Percentiles rank a stretch among this genome's conserved stretches.
These are phyloP conservation scores for Zoysia matrella DNA, from an alignment of 202 grass and related monocot species.

Conservation along the genomic window DNA sequence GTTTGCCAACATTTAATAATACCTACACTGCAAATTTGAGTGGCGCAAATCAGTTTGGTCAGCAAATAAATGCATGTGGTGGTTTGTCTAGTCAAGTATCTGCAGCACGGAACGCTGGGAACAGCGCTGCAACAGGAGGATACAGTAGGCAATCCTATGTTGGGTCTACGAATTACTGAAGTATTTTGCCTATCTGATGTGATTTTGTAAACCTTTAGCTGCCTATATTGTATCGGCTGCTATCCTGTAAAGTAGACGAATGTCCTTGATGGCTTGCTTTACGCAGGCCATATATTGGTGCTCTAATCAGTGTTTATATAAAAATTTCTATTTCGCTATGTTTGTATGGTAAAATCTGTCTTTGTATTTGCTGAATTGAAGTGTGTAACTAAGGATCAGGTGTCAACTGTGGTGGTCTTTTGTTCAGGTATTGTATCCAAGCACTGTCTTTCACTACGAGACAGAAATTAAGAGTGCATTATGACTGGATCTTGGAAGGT, in stretches of 20 bases:
- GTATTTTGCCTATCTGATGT: constrained; percentile 4
- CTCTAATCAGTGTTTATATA: constrained; percentile 6
- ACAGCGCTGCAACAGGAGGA: constrained; percentile 36
- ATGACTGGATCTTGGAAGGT: too few species aligned
- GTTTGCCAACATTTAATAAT: constrained; percentile 29
- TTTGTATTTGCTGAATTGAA: not conserved
- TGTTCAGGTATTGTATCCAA: too few species aligned
- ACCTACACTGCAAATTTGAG: constrained; percentile 29
- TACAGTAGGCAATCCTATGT: constrained; percentile 55
- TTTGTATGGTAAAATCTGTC: not conserved
- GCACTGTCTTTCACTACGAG: too few species aligned
- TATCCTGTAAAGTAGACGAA: constrained; percentile 27
- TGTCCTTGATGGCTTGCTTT: constrained; percentile 20
- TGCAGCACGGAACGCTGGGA: not conserved
- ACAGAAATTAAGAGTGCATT: too few species aligned
- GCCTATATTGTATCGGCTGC: constrained; percentile 6
- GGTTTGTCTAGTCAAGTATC: constrained; percentile 6
- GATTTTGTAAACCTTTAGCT: constrained; percentile 23
- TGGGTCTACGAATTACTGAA: constrained; percentile 54
- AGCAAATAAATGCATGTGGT: constrained; percentile 29
- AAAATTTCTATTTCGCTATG: not conserved
- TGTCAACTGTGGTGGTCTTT: not conserved
- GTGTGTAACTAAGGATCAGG: not conserved
- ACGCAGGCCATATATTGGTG: not conserved
- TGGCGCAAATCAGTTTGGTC: constrained; percentile 42